Conservation (phyloP, 768 basidiomycete genomes). For the Lactifluus hygrophoroides region DNA sequence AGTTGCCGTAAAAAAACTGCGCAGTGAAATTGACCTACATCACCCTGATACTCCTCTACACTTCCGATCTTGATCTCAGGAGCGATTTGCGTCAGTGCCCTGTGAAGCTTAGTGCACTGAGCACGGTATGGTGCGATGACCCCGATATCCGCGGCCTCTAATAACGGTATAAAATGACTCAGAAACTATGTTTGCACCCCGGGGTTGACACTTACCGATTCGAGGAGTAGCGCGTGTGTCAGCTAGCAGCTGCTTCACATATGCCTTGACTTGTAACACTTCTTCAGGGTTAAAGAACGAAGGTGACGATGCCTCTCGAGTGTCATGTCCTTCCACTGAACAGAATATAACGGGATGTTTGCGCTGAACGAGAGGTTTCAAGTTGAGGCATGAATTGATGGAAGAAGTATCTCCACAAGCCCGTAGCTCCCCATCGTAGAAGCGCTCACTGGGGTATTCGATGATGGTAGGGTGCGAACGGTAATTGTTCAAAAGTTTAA, state of each 20-base stretch:
- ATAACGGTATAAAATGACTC: background rate
- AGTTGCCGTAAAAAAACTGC: background rate
- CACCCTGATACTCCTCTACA: slow-evolving; percentile 61
- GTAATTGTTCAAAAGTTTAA: slow-evolving; percentile 59
- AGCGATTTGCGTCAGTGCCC: slow-evolving; percentile 25
- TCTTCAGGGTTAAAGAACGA: slow-evolving; percentile 68
- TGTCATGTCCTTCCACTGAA: slow-evolving; percentile 60
- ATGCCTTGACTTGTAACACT: slow-evolving; percentile 42
- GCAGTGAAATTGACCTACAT: slow-evolving; percentile 29
- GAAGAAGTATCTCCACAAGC: slow-evolving; percentile 33
- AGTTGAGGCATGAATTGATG: slow-evolving; percentile 25
- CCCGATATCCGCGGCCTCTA: slow-evolving; percentile 50
- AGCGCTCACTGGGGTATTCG: slow-evolving; percentile 49
- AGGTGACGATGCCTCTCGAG: slow-evolving; percentile 57
- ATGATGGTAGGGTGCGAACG: slow-evolving; percentile 55
- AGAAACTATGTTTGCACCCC: background rate
- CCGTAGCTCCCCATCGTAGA: slow-evolving; percentile 49
- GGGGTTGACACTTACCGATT: slow-evolving; percentile 30
- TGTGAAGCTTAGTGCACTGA: slow-evolving; percentile 30
- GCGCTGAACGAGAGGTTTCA: slow-evolving; percentile 29
- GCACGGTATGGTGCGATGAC: slow-evolving; percentile 58
- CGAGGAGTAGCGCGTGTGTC: slow-evolving; percentile 26
- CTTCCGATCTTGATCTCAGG: slow-evolving; percentile 48
- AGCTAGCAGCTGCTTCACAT: slow-evolving; percentile 25
- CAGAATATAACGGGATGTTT: slow-evolving; percentile 45